These are phyloP conservation scores for Nigrospora sphaerica DNA, from an alignment of 2,329 filamentous ascomycete species.

Conservation along the genomic window DNA sequence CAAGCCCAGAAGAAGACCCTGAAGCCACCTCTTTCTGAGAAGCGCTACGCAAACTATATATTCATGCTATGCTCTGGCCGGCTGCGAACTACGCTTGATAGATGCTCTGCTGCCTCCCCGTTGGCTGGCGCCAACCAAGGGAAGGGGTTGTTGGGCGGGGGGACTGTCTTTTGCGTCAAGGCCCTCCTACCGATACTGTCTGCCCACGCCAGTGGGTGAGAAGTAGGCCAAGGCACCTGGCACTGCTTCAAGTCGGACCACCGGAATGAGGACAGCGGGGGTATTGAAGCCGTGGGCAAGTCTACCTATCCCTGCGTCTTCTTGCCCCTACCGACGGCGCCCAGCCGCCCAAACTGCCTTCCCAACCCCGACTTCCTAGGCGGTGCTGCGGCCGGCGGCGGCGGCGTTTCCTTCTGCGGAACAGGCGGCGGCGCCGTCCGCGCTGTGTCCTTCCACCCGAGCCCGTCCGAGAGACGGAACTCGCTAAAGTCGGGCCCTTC, in stretches of 20 bases:
- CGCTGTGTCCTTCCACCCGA: conserved; percentile 29
- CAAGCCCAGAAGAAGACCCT: conserved; percentile 26
- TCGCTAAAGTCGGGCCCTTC: conserved; percentile 36
- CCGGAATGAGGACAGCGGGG: no score
- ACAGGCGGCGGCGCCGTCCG: conserved; percentile 35
- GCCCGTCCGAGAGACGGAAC: conserved; percentile 32
- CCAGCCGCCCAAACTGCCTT: conserved; percentile 62
- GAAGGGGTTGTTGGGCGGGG: no score
- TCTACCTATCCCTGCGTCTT: conserved; percentile 28
- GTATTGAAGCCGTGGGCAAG: background rate
- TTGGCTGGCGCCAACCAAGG: no score
- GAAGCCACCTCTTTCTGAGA: background rate
- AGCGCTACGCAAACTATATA: background rate
- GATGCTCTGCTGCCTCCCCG: no score
- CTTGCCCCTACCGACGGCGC: conserved; percentile 57
- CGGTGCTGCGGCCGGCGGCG: conserved; percentile 31
- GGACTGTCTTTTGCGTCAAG: no score
- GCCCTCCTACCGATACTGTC: no score
- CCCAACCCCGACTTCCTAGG: conserved; percentile 58
- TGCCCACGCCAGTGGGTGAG: no score
- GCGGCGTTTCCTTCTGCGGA: conserved; percentile 41
- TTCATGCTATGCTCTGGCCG: conserved; percentile 2
- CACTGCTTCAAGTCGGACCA: no score
- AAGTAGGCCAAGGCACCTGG: no score
- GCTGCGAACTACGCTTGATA: background rate